A percentile compares a stretch with the other conserved stretches of the same genome.
Conservation (phyloP, 2,329 filamentous ascomycete genomes). For the Alternaria triticimaculans region DNA sequence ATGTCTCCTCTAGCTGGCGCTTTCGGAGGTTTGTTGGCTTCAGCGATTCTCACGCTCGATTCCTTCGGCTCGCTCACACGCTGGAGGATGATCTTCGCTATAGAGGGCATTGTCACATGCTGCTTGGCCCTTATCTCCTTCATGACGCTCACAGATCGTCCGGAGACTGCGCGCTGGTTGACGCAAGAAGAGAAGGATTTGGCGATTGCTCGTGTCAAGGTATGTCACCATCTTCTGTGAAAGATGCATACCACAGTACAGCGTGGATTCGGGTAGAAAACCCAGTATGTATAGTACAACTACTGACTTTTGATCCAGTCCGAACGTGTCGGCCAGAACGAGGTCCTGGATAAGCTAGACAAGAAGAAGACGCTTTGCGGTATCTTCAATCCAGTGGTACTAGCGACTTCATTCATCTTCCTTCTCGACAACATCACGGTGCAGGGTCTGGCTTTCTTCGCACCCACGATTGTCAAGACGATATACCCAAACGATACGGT, state of each 20-base stretch:
- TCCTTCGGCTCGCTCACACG: constrained; percentile 62
- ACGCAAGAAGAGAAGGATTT: constrained; percentile 69
- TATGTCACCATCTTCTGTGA: background rate
- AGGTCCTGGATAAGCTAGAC: constrained; percentile 70
- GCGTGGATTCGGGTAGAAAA: background rate
- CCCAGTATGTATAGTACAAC: background rate
- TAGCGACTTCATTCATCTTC: constrained; percentile 65
- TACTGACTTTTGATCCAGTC: constrained; percentile 45
- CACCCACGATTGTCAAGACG: constrained; percentile 71
- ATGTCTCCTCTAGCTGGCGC: constrained; percentile 74
- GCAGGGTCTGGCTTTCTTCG: constrained; percentile 73
- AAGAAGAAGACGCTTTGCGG: constrained; percentile 65
- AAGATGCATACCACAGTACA: background rate
- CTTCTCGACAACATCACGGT: constrained; percentile 73
- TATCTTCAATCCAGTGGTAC: constrained; percentile 68
- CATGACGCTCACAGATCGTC: constrained; percentile 71
- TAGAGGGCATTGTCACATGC: constrained; percentile 72
- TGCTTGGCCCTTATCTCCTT: constrained; percentile 67
- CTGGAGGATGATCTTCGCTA: constrained; percentile 75
- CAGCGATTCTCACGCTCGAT: constrained; percentile 67
- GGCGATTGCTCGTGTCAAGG: constrained; percentile 69
- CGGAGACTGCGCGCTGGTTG: constrained; percentile 72
- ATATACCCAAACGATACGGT: constrained; percentile 68
- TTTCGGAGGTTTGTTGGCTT: constrained; percentile 70
- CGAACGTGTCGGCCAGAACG: constrained; percentile 67